Conservation (phyloP, 768 basidiomycete species). For the Gloeostereum incarnatum region DNA sequence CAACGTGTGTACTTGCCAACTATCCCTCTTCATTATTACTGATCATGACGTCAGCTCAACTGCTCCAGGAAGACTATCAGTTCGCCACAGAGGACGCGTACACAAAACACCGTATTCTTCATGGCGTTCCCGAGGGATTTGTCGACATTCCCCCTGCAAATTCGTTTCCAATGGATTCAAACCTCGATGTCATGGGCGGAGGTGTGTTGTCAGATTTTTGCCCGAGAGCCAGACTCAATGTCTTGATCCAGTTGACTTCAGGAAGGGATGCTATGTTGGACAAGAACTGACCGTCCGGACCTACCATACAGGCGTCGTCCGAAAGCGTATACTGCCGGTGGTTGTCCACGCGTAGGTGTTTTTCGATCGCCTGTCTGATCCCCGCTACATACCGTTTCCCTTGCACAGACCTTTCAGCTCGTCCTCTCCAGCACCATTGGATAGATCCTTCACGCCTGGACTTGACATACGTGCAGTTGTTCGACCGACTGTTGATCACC, state of each 20-base stretch:
- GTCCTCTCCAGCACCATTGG: conserved; percentile 10
- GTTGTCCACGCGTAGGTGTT: conserved; percentile 30
- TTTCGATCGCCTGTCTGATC: conserved; percentile 15
- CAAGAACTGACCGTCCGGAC: conserved; percentile 97
- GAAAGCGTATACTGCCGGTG: conserved; percentile 89
- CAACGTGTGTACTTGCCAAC: conserved; percentile 54
- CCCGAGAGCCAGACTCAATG: conserved; percentile 6
- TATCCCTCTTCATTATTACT: conserved; percentile 1
- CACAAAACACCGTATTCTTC: conserved; percentile 65
- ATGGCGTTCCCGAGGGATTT: conserved; percentile 84
- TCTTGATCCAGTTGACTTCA: conserved; percentile 64
- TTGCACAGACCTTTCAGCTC: too few species aligned
- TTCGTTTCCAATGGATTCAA: conserved; percentile 90
- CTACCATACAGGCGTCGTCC: conserved; percentile 85
- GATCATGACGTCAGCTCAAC: conserved; percentile 31
- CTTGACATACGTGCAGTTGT: conserved; percentile 29
- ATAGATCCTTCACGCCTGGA: conserved; percentile 19
- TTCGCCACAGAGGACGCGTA: conserved; percentile 47
- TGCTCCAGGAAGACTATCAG: conserved; percentile 44
- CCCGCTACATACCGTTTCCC: too few species aligned
- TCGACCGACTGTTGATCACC: conserved; percentile 16
- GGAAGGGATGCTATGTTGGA: conserved; percentile 97
- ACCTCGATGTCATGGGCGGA: conserved; percentile 91
- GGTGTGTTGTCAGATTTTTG: conserved; percentile 38
- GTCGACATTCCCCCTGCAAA: conserved; percentile 67